Percentiles rank a stretch among this genome's conserved stretches.
Conservation (phyloP, 2,329 filamentous ascomycete genomes). For the Ceratocystis colombiana region DNA sequence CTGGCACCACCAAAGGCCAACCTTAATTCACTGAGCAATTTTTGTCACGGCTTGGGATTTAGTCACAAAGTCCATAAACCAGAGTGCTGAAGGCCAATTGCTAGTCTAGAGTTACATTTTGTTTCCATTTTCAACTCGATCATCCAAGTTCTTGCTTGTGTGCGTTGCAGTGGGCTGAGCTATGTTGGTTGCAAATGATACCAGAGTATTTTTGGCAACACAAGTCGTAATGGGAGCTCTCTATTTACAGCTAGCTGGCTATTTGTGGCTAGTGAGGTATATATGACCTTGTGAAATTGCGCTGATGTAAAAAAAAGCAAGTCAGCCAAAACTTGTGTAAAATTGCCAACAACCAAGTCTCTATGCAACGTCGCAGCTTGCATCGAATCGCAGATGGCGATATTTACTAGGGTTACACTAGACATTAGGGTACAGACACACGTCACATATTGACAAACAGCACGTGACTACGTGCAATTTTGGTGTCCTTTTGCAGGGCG, state of each 20-base stretch:
- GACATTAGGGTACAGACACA: neutral
- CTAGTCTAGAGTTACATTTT: neutral
- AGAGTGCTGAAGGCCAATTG: too few species aligned
- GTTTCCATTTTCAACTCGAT: neutral
- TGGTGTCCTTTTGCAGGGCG: neutral
- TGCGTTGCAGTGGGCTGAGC: neutral
- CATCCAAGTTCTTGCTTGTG: neutral
- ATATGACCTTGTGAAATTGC: too few species aligned
- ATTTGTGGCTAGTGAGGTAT: neutral
- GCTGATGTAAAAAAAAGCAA: too few species aligned
- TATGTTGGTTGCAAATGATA: neutral
- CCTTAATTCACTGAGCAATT: neutral
- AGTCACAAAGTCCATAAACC: neutral
- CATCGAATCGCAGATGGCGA: neutral
- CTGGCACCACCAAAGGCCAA: too few species aligned
- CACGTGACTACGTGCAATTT: slow-evolving; percentile 13
- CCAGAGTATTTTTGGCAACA: neutral
- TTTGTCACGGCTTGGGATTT: neutral
- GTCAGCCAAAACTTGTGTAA: too few species aligned
- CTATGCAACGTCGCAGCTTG: neutral
- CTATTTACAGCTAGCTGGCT: neutral
- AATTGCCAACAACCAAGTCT: neutral
- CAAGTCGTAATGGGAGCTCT: neutral
- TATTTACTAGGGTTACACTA: neutral
- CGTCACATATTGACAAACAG: neutral